These are phyloP conservation scores for Wickerhamomyces rabaulensis DNA, from an alignment of 805 yeast species.

Conservation along the genomic window DNA sequence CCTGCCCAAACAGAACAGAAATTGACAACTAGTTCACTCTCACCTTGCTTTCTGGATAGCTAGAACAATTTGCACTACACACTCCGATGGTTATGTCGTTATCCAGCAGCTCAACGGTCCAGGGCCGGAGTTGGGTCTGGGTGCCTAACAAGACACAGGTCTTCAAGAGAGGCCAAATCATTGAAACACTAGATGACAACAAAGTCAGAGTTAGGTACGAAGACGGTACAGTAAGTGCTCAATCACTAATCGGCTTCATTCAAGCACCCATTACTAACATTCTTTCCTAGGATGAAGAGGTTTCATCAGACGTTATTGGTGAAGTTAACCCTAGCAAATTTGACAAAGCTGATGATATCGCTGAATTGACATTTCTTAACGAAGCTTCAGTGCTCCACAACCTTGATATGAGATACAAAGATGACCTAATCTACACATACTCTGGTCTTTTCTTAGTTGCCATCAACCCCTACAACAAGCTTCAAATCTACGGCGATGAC, in stretches of 20 bases:
- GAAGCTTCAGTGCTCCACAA: slow-evolving; percentile 95
- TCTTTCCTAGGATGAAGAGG: slow-evolving; percentile 23
- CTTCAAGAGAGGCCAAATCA: slow-evolving; percentile 57
- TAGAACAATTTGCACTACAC: background rate
- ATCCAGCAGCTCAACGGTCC: background rate
- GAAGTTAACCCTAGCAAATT: slow-evolving; percentile 86
- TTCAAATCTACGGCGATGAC: slow-evolving; percentile 65
- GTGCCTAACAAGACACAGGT: slow-evolving; percentile 53
- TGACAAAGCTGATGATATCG: slow-evolving; percentile 91
- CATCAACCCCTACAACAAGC: slow-evolving; percentile 78
- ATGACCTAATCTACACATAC: slow-evolving; percentile 83
- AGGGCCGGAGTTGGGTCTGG: slow-evolving; percentile 63
- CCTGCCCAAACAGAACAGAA: background rate
- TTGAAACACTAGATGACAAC: slow-evolving; percentile 34
- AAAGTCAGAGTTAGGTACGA: slow-evolving; percentile 35
- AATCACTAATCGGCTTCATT: no score
- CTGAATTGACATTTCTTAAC: slow-evolving; percentile 86
- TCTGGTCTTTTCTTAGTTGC: slow-evolving; percentile 96
- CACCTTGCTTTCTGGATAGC: background rate
- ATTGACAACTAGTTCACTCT: background rate
- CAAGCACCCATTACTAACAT: slow-evolving; percentile 10
- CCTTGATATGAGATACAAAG: slow-evolving; percentile 66
- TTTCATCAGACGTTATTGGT: slow-evolving; percentile 42
- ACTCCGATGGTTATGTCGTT: background rate
- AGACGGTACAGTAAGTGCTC: slow-evolving; percentile 31